Evolutionary conservation across 2,329 filamentous ascomycete species (phyloP), one percentile per base, ranked within the genome.

Genomic region (Cordyceps cicadae): DNA sequence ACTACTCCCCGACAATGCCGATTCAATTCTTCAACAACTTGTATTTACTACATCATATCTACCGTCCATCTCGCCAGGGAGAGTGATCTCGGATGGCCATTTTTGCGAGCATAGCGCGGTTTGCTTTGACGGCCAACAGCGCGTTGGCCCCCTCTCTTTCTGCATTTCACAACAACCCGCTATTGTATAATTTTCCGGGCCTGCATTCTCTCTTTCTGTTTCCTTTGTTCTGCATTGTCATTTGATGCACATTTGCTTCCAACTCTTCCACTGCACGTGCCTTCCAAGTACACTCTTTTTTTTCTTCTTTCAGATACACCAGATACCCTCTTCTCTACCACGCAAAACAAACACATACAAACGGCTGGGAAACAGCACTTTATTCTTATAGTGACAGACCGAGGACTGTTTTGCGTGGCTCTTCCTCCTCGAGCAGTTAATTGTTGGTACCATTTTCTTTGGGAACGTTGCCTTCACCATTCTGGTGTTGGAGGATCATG

Each of bases 251-350:
- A n/a, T 29, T 19, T 26, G 7, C 8, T 21, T 48, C 39, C 29
- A 2, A 29, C 19, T 59, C 43, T 46, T 41, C 43, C 55, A 51
- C 45, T 19, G 15, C 56, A 45, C 37, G 51, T 26, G 9, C 12
- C 12, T 37, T 11, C 39, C 17, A 34, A n/a, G 24, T 19, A 39
- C 45, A 49, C 45, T 43, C 26, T 14, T 37, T 59, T 11, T 51
- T 52, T 43, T 45, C 45, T 52, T 29, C 2, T 59, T 59, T 45
- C n/a, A 32, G 45, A 45, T 43, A 52, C 37, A 52, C 56, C 48
- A 51, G 56, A 59, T 59, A 59, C 56, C 56, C 56, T 49, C 48
- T 51, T 51, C 32, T 32, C 34, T 52, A 34, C 48, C 48, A 59
- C 24, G 54, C 17, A 29, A 39, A 39, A 57, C 45, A 41, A 21